Evolutionary conservation across 2,329 filamentous ascomycete genomes (phyloP).

Genomic region (Arthroderma uncinatum): DNA sequence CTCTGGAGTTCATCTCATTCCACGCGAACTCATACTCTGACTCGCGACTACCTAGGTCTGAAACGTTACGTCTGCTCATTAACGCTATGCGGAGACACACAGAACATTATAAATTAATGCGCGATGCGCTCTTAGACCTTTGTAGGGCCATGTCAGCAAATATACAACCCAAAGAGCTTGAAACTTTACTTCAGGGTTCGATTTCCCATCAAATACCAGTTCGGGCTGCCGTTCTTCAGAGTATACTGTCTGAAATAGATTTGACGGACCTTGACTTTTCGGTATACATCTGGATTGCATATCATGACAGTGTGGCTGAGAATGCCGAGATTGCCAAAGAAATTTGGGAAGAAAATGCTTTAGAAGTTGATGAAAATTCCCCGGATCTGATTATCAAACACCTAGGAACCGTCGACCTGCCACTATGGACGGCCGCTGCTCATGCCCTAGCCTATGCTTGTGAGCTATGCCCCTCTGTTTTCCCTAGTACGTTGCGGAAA

Average conservation of each 20-base stretch:
- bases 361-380: conserved; percentile 56
- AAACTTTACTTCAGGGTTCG: conserved; percentile 61
- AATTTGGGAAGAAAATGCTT: conserved; percentile 91
- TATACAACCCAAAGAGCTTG: conserved; percentile 61
- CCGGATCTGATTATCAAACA: conserved; percentile 63
- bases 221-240: conserved; percentile 73
- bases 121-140: conserved; percentile 80
- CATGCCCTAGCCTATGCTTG: conserved; percentile 68
- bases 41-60: conserved; percentile 60
- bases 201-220: conserved; percentile 73
- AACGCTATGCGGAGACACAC: conserved; percentile 76
- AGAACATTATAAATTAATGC: conserved; percentile 90
- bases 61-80: conserved; percentile 62
- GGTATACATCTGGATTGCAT: conserved; percentile 85
- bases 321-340: conserved; percentile 72
- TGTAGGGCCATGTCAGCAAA: conserved; percentile 76
- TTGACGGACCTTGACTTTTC: conserved; percentile 77
- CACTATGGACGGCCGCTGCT: conserved; percentile 73
- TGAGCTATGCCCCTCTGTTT: conserved; percentile 46
- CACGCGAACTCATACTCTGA: conserved; percentile 71
- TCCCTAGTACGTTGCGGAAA: conserved; percentile 51
- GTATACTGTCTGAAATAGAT: conserved; percentile 83
- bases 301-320: conserved; percentile 80
- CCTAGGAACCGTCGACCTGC: conserved; percentile 64
- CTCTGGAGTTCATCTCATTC: conserved; percentile 77